A percentile compares a stretch with the other conserved stretches of the same genome.
Conservation (phyloP, 129 eudicot genomes). For the Erigeron canadensis region DNA sequence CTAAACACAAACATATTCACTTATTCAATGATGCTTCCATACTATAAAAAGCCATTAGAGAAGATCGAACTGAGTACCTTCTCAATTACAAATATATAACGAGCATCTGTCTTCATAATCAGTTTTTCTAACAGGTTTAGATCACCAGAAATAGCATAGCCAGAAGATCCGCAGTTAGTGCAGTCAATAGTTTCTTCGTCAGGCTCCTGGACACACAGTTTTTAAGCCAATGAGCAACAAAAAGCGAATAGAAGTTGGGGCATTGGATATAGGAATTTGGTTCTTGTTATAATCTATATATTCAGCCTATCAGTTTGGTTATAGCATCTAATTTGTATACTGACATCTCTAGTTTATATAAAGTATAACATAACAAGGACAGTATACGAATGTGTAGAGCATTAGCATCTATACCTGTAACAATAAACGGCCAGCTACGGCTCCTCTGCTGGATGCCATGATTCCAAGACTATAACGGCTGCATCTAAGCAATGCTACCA, state of each 20-base stretch:
- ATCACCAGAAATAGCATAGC: constrained; percentile 89
- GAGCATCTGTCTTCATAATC: constrained; percentile 79
- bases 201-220: constrained; percentile 56
- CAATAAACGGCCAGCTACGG: constrained; percentile 77
- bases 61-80: constrained; percentile 50
- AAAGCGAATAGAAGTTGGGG: constrained; percentile 1
- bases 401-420: constrained; percentile 59
- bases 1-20: constrained; percentile 40
- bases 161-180: constrained; percentile 86
- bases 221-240: constrained; percentile 14
- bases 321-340: background rate
- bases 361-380: background rate
- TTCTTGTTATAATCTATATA: background rate
- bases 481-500: constrained; percentile 92
- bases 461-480: constrained; percentile 95
- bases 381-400: background rate
- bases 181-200: constrained; percentile 81
- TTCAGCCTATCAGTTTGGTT: background rate
- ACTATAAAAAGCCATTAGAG: background rate
- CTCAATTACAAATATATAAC: constrained; percentile 86
- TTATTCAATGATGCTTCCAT: constrained; percentile 23
- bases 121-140: constrained; percentile 67
- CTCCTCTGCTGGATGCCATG: constrained; percentile 99
- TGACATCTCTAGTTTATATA: background rate
- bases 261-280: background rate